These are phyloP conservation scores for Pluteus cervinus DNA, from an alignment of 768 basidiomycete genomes.

Conservation along the genomic window DNA sequence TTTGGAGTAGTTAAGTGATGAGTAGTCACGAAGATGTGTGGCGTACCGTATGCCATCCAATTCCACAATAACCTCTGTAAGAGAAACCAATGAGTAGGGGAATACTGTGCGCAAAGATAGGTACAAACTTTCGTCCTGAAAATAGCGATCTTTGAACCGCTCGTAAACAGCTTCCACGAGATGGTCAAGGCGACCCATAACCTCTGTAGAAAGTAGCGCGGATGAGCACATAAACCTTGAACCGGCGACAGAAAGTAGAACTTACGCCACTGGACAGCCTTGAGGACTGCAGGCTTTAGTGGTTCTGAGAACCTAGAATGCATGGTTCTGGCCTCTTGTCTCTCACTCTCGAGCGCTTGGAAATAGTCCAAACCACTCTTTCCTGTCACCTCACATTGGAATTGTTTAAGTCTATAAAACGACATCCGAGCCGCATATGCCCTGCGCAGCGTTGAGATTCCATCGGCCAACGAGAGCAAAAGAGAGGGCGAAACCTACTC, in stretches of 20 bases:
- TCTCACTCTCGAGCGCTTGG: constrained; percentile 88
- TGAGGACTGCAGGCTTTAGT: constrained; percentile 87
- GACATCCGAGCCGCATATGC: constrained; percentile 90
- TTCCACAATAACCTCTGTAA: constrained; percentile 81
- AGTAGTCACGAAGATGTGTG: constrained; percentile 2
- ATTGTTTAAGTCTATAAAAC: constrained; percentile 91
- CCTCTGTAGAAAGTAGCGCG: constrained; percentile 51
- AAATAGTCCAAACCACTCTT: constrained; percentile 93
- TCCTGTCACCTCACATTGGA: constrained; percentile 96
- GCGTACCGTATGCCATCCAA: constrained; percentile 79
- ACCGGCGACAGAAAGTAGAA: constrained; percentile 21
- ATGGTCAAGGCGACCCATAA: constrained; percentile 93
- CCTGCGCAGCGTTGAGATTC: constrained; percentile 22
- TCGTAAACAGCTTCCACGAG: constrained; percentile 94
- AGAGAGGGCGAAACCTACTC: constrained; percentile 58
- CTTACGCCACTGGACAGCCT: constrained; percentile 96
- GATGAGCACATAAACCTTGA: too few relatives aligned
- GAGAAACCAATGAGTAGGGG: constrained; percentile 11
- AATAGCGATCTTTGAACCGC: constrained; percentile 95
- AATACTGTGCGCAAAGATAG: constrained; percentile 4
- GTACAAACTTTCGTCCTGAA: constrained; percentile 79
- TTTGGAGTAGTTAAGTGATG: constrained; percentile 24
- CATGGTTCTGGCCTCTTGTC: constrained; percentile 80
- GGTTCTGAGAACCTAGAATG: constrained; percentile 90
- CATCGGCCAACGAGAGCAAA: constrained; percentile 17